A percentile compares a stretch with the other conserved stretches of the same genome.
phyloP scores from a whole-genome alignment of 192 early-diverging fungal species.

The Chytriomyces confervae region DNA sequence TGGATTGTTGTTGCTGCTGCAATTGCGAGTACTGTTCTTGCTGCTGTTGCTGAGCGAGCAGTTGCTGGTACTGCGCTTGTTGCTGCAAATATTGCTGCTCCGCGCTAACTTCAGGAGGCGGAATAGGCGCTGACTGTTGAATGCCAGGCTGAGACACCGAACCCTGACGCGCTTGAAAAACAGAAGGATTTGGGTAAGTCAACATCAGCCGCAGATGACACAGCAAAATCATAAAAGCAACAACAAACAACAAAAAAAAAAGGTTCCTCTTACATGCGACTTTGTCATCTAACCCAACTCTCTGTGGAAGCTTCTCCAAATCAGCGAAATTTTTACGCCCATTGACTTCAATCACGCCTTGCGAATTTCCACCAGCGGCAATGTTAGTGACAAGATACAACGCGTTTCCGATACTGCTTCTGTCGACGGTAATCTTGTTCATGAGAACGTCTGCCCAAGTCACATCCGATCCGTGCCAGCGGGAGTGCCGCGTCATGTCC shows the following conservation, averaged over 20 bases:
- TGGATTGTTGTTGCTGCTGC: constrained; percentile 29
- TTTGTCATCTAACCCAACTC: constrained; percentile 28
- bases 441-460: constrained; percentile 60
- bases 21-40: constrained; percentile 31
- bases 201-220: neutral
- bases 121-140: constrained; percentile 49
- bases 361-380: constrained; percentile 46
- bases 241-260: neutral
- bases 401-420: constrained; percentile 59
- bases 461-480: constrained; percentile 61
- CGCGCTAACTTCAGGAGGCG: constrained; percentile 34
- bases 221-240: neutral
- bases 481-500: constrained; percentile 50
- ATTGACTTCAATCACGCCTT: constrained; percentile 37
- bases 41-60: constrained; percentile 48
- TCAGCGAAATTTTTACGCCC: constrained; percentile 57
- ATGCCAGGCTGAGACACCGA: constrained; percentile 41
- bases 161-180: constrained; percentile 24
- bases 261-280: neutral
- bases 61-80: constrained; percentile 42
- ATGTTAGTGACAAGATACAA: constrained; percentile 59
- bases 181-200: neutral
- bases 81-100: constrained; percentile 25
- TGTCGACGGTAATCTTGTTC: constrained; percentile 64
- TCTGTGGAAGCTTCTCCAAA: constrained; percentile 39